A percentile compares a stretch with the other conserved stretches of the same genome.
Evolutionary conservation across 2,329 filamentous ascomycete genomes (phyloP).

Genomic region (Cercospora zeina): DNA sequence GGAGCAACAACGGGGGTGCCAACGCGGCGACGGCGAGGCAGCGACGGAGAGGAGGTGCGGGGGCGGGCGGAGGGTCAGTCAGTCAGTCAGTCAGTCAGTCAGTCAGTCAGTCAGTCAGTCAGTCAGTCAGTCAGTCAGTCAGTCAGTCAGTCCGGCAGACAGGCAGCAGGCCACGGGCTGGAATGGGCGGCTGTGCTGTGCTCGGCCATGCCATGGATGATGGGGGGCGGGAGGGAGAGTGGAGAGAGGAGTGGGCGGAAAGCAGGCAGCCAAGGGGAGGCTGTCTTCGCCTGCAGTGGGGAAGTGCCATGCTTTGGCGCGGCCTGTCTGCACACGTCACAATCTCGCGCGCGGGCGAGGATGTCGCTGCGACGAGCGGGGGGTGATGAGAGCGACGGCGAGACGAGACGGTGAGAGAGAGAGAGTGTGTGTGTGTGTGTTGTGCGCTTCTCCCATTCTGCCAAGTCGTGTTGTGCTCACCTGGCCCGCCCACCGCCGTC

Average conservation of each 20-base stretch:
- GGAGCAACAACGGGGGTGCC: conserved; percentile 1
- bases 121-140: too few species aligned
- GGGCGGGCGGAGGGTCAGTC: neutral
- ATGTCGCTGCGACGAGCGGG: neutral
- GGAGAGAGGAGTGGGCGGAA: neutral
- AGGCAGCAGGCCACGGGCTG: neutral
- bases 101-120: too few species aligned
- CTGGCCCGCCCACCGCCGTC: neutral
- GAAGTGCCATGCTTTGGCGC: conserved; percentile 1
- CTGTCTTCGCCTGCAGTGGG: conserved; percentile 4
- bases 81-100: too few species aligned
- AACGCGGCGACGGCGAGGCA: conserved; percentile 1
- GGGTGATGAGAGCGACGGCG: neutral
- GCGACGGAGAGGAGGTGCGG: neutral
- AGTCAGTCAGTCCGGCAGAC: too few species aligned
- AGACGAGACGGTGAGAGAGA: neutral
- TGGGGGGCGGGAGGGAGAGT: too few species aligned
- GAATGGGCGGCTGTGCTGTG: neutral
- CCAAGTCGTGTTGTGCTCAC: neutral
- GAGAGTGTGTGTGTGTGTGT: too few species aligned
- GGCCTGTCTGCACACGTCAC: neutral
- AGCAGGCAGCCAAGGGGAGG: neutral
- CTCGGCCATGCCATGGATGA: neutral
- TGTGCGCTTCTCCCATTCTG: neutral
- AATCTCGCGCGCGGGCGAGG: neutral